Evolutionary conservation across 139 green algal species (phyloP), one percentile per base, ranked within the genome.

Genomic region (Trebouxia sp.): DNA sequence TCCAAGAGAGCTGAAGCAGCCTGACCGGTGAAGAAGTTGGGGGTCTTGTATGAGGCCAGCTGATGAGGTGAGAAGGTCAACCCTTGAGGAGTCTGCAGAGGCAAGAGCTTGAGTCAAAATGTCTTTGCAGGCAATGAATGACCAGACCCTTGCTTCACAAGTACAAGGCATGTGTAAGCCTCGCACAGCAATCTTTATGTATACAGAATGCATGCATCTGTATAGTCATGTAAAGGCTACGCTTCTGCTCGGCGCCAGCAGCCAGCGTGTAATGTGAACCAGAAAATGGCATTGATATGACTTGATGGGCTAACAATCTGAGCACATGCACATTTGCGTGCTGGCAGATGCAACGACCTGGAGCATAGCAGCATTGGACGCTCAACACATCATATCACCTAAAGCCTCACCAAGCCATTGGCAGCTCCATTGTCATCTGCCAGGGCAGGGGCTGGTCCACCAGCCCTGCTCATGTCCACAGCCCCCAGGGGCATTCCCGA

Each of bases 1-100:
- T 72, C 62, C 35, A 32, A 45, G 35, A 72, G 62, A 6, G 14
- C 62, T 45, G 62, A 72, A 28, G 62, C 62, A 45, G 62, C 62
- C 32, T 72, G 32, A 0, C 62, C 62, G 28, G 62, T 72, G 62
- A 72, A 72, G 62, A 72, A 72, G 62, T 72, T 72, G 20, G 62
- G 62, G 14, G 62, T 72, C 32, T 32, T 72, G 62, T 72, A 72
- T 12, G 62, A 72, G 11, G 35, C 37, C 3, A 72, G 62, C 62
- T 72, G 62, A 9, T 35, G 32, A 5, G 62, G 62, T 5, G 62
- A 32, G 43, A 72, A 72, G n/a, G 62, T 72, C 10, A 72, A 32
- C 26, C 62, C 62, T 42, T 32, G 32, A 30, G 32, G 20, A 28
- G 9, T 35, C 62, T 72, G 62, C 43, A 42, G 3, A 11, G 32